phyloP scores from a whole-genome alignment of 352 stramenopile species.

The Peronospora farinosa region DNA sequence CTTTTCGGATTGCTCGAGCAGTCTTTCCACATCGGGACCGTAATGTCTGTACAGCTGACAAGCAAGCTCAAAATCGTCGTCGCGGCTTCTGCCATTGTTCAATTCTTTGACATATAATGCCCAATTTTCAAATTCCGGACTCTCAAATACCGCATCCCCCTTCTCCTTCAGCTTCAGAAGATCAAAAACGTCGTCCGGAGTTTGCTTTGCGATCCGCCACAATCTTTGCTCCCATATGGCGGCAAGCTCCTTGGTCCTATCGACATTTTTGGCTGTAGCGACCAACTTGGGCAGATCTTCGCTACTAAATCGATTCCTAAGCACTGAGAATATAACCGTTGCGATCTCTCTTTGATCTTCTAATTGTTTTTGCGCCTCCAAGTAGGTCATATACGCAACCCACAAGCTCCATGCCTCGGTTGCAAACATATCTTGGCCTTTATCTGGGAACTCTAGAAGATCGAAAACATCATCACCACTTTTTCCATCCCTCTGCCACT shows the following conservation, averaged over 20 bases:
- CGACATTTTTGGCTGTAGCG: not conserved
- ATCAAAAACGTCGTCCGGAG: not conserved
- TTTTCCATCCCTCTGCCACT: slow-evolving; percentile 2
- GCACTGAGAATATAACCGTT: not conserved
- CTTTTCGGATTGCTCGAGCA: not conserved
- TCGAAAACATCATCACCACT: slow-evolving; percentile 4
- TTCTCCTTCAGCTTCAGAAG: slow-evolving; percentile 2
- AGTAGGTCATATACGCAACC: not conserved
- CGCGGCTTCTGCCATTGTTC: not conserved
- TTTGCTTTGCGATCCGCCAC: not conserved
- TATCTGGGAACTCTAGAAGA: not conserved
- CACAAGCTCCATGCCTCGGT: slow-evolving; percentile 1
- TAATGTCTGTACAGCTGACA: not conserved
- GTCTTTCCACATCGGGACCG: not conserved
- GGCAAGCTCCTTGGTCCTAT: not conserved
- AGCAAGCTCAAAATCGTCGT: not conserved
- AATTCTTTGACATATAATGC: not conserved
- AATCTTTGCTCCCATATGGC: not conserved
- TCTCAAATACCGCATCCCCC: not conserved
- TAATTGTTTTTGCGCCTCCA: not conserved
- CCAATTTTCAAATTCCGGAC: not conserved
- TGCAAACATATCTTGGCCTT: not conserved
- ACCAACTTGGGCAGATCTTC: not conserved
- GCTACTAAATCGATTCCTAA: not conserved
- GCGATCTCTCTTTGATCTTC: not conserved